Base-by-base conservation (phyloP, 1,284 basidiomycete species). In the Papiliotrema laurentii region DNA sequence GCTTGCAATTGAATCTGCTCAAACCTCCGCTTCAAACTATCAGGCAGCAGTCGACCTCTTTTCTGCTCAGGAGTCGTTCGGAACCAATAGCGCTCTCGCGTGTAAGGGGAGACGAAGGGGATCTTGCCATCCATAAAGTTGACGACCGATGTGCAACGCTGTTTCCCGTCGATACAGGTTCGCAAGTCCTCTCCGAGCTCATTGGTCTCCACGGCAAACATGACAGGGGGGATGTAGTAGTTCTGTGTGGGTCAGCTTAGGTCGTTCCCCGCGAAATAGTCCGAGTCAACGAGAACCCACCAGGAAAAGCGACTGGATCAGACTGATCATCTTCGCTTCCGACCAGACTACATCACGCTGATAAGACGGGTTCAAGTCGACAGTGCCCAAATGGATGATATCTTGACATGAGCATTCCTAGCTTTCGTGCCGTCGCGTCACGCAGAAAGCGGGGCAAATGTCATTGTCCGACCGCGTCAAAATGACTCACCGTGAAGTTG, bases 301-400 rank as follows among this genome's bases (percentile, higher is more conserved):
- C 16, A 66, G 43, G 49, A 68, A 64, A 1, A 71, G 43, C 0
- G 62, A 65, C 45, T 68, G 63, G 27, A 71, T 63, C 30, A 69
- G 49, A 1, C 41, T 44, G 4, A 55, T 52, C 60, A 58, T 58
- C 47, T 68, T 68, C 5, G 34, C 4, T 22, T 58, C 54, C 0
- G 60, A 34, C 71, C 71, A 73, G 3, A 73, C 71, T 7, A 73
- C 66, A 30, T 68, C 68, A 47, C 71, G 63, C 51, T 73, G 71
- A 53, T 71, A 73, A 10, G 56, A 50, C 0, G 70, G 68, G 30
- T 61, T 49, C 13, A 71, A 56, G 9, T 70, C 53, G 43, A 73
- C 58, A 16, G 46, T 45, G 10, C 64, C 69, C 4, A 34, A 36
- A 26, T 69, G 59, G 21, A 71, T 61, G 33, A 67, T 41, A 6